These are phyloP conservation scores for Clavispora vitiphila DNA, from an alignment of 805 yeast species.

Conservation along the genomic window DNA sequence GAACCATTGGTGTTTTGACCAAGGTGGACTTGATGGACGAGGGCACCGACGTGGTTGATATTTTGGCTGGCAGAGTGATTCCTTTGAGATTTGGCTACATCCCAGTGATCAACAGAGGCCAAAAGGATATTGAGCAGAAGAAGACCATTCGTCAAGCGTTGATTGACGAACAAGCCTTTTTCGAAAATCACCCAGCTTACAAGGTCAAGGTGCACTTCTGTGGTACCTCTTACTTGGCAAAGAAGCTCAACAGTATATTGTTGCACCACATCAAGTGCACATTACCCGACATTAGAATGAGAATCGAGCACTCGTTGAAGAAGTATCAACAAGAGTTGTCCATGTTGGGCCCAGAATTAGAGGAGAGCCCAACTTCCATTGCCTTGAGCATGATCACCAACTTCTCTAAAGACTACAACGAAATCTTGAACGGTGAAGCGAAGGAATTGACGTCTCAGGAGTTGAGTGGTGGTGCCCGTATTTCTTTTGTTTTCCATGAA, in stretches of 20 bases:
- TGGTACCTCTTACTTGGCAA: conserved; percentile 97
- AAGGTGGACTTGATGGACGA: conserved; percentile 96
- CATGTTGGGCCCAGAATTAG: conserved; percentile 80
- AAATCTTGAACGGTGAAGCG: conserved; percentile 88
- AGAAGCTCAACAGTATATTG: conserved; percentile 81
- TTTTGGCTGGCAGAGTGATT: conserved; percentile 90
- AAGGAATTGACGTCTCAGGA: conserved; percentile 85
- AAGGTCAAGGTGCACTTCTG: conserved; percentile 91
- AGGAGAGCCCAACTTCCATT: conserved; percentile 84
- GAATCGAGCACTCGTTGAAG: conserved; percentile 73
- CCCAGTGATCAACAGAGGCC: conserved; percentile 91
- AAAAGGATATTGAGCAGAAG: conserved; percentile 84
- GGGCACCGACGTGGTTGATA: conserved; percentile 96
- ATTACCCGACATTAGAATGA: conserved; percentile 84
- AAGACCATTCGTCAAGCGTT: conserved; percentile 88
- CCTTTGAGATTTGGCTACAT: conserved; percentile 94
- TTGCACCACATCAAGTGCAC: conserved; percentile 70
- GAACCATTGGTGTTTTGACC: conserved; percentile 96
- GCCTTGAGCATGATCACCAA: conserved; percentile 89
- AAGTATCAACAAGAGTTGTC: conserved; percentile 76
- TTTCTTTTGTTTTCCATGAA: conserved; percentile 94
- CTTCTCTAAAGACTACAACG: conserved; percentile 85
- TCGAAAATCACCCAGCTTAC: conserved; percentile 87
- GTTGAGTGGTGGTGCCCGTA: conserved; percentile 96
- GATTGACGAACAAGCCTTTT: conserved; percentile 70